Base-by-base conservation (phyloP, 768 basidiomycete genomes). In the Leccinum broughii region DNA sequence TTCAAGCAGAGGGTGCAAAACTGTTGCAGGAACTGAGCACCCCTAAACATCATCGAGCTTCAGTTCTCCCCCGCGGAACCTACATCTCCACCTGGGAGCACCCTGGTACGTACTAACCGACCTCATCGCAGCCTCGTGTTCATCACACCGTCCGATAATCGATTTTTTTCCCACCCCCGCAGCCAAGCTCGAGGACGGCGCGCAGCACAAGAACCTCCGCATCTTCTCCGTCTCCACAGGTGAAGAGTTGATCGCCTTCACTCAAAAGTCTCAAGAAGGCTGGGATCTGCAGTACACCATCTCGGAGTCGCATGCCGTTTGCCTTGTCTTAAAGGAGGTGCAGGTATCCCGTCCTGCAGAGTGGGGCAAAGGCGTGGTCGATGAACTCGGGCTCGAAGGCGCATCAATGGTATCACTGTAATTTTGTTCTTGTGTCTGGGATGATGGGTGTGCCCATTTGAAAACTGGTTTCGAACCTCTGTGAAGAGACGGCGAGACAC, bases 81-180 rank as follows among this genome's bases (percentile, higher is more conserved):
- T 97, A 93, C 75, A 70, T 99, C 52, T 95, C 93, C 56, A 95
- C 93, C 51, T 98, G 95, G 93, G 95, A 98, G 77, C 85, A 97
- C 60, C 92, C 90, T 66, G 80, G 87, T 87, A 68, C 55, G 81
- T 73, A 56, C 53, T 50, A 48, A 41, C 22, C 49, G 52, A 30
- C 44, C 59, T 50, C 54, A 15, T 62, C 51, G n/a, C 20, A 11
- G 58, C 72, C 68, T 69, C 73, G 63, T 72, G 72, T 68, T 56
- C 9, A 64, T 46, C 57, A 13, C 32, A 59, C 62, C 51, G 17
- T 20, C 35, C 30, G 63, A 59, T 57, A 50, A 64, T 72, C 59
- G 17, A 60, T 26, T 24, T 3, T 24, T 28, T 28, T 24, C 0
- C 51, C 53, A 56, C 58, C 53, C 54, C 22, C 73, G 93, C 63